Evolutionary conservation across 805 yeast genomes (phyloP), one percentile per base, ranked within the genome.

Genomic region (Pichia pseudocactophila): DNA sequence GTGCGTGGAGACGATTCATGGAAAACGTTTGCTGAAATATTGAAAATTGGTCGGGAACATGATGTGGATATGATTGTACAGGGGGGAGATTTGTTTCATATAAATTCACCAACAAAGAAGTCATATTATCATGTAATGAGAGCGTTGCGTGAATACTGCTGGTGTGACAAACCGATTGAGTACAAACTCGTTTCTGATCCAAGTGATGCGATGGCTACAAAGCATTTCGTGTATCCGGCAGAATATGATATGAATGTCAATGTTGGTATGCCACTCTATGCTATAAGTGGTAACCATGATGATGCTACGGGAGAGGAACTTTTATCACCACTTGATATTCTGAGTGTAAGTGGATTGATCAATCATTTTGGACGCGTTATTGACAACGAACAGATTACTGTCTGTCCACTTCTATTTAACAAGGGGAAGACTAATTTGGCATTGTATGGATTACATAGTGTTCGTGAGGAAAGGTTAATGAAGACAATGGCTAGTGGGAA

Each of bases 201-300:
- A 1, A 62, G 74, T 2, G 50, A 66, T 36, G 76, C 78, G 2
- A 70, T 82, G 49, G 78, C 74, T 38, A 79, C 76, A 43, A 51
- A 56, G 32, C 82, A 83, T 15, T 70, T 82, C 50, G 74, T 79
- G 39, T 73, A 75, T 42, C 83, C 89, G 22, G 88, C 88, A 55
- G 94, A 85, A 58, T 92, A 86, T 56, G 97, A 92, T 59, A 87
- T 90, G 2, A 87, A 92, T 59, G 62, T 86, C 46, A 92, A 92
- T 60, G 80, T 92, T 3, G 78, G 95, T 0, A 73, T 89, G 13
- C 98, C 98, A 0, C 74, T 92, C 8, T 87, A 92, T 67, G 90
- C 89, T 7, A 90, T 92, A 4, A 78, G 90, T 36, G 98, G 98
- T 2, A 92, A 92, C 55, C 98, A 92, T 59, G 98, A 92, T 61